These are phyloP conservation scores for Naganishia onofrii DNA, from an alignment of 768 basidiomycete genomes.

Conservation along the genomic window DNA sequence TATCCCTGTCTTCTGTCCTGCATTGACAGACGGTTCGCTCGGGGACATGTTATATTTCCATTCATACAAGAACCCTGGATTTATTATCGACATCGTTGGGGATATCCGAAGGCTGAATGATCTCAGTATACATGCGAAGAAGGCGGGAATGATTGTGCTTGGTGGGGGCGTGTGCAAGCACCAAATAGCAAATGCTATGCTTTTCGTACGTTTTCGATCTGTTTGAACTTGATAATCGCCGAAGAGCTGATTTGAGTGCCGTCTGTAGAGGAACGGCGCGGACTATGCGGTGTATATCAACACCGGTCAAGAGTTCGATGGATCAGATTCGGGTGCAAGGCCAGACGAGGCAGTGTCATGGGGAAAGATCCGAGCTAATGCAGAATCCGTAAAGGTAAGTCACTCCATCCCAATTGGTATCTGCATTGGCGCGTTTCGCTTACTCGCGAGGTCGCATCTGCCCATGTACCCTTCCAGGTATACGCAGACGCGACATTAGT, in stretches of 20 bases:
- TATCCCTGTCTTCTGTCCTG: slow-evolving; percentile 98
- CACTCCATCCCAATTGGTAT: slow-evolving; percentile 31
- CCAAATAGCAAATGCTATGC: slow-evolving; percentile 99
- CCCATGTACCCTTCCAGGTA: slow-evolving; percentile 56
- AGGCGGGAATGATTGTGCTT: slow-evolving; percentile 96
- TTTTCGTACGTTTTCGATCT: slow-evolving; percentile 66
- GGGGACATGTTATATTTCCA: slow-evolving; percentile 99
- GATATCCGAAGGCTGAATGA: slow-evolving; percentile 93
- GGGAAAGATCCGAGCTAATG: slow-evolving; percentile 90
- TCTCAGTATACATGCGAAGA: slow-evolving; percentile 75
- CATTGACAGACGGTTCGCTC: slow-evolving; percentile 93
- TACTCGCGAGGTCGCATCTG: not conserved
- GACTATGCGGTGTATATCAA: slow-evolving; percentile 98
- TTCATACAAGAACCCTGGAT: slow-evolving; percentile 79
- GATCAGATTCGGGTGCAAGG: slow-evolving; percentile 92
- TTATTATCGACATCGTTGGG: slow-evolving; percentile 86
- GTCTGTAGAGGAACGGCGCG: slow-evolving; percentile 82
- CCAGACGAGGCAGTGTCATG: slow-evolving; percentile 98
- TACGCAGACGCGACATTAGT: slow-evolving; percentile 96
- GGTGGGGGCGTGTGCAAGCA: slow-evolving; percentile 99
- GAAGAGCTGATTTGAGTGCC: slow-evolving; percentile 28
- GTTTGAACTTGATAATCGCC: not conserved
- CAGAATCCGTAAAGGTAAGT: slow-evolving; percentile 53
- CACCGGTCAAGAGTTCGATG: slow-evolving; percentile 98
- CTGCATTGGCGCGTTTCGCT: slow-evolving; percentile 9